These are phyloP conservation scores for Brassica balearica DNA, from an alignment of 441 rosid species.

Conservation along the genomic window DNA sequence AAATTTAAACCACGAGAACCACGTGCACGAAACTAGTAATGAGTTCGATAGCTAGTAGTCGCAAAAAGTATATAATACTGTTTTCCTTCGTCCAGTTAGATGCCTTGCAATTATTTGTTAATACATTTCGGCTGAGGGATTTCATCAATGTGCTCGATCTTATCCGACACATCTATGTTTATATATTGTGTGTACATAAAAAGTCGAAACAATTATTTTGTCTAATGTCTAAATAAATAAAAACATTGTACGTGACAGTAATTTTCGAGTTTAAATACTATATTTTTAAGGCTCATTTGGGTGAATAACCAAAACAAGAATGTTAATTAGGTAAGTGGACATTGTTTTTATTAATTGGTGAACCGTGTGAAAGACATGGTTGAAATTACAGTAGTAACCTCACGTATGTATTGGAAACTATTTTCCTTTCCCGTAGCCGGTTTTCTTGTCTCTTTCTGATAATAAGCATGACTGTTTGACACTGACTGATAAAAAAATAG, in stretches of 20 bases:
- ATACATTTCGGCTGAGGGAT: not conserved
- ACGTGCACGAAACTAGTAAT: slow-evolving; percentile 22
- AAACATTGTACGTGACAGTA: not conserved
- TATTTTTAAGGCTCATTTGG: too few relatives aligned
- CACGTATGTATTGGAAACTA: too few relatives aligned
- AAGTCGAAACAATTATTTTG: slow-evolving; percentile 1
- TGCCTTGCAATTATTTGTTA: not conserved
- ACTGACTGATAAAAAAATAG: too few relatives aligned
- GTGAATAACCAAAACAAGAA: too few relatives aligned
- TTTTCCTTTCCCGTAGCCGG: too few relatives aligned
- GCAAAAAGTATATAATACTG: not conserved
- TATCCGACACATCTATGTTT: slow-evolving; percentile 5
- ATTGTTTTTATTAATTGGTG: too few relatives aligned
- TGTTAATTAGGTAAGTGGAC: too few relatives aligned
- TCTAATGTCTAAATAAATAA: not conserved
- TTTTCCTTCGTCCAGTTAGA: not conserved
- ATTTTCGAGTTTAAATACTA: not conserved
- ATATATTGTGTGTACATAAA: not conserved
- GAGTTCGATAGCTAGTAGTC: not conserved
- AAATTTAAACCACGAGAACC: slow-evolving; percentile 29
- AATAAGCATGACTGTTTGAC: too few relatives aligned
- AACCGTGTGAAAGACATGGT: too few relatives aligned
- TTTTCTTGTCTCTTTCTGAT: too few relatives aligned
- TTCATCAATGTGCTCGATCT: not conserved
- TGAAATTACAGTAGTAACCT: too few relatives aligned